Base-by-base conservation (phyloP, 1,284 basidiomycete genomes). In the Melampsora abietis-canadensis region DNA sequence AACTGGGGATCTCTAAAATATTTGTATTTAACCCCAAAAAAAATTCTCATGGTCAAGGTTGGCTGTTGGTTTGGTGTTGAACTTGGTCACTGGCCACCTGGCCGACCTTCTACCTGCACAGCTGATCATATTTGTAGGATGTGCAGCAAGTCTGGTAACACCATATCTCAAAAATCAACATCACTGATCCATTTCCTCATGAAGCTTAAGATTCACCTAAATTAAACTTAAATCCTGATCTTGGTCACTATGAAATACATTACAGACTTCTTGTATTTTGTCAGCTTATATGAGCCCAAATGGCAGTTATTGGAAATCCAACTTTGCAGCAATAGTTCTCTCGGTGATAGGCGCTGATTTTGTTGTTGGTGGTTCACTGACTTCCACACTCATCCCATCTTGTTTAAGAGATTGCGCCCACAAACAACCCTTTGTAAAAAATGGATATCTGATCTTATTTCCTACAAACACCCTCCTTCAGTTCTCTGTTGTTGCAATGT, bases 221-320 rank as follows among this genome's bases (percentile, higher is more conserved):
- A 54, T 12, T 7, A 54, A 54, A 54, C n/a, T 21, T 21, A 4
- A n/a, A 54, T 54, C 1, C 51, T 54, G 27, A 54, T 1, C 7
- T 54, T 21, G 8, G n/a, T 0, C 21, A 4, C 3, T 54, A 8
- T 54, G 51, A 7, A 12, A 8, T 21, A 54, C 8, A 54, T 0
- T 54, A 8, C 51, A 54, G 51, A 8, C 10, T 27, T 54, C 51
- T 21, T 66, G 70, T 60, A 7, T 59, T 2, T 30, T 73, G 4
- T 65, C 70, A 10, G 61, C 62, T 14, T 15, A 64, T 8, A 65
- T 73, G 70, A 63, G 63, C 62, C 64, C 70, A 12, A 54, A 51
- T n/a, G 63, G 46, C n/a, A 73, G 62, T 47, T 73, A 73, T 73
- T 73, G 70, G 70, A 54, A 30, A 15, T 73, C 46, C 40, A 73